A percentile compares a stretch with the other conserved stretches of the same genome.
Evolutionary conservation across 1,139 yeast species (phyloP).

Genomic region (Geotrichum macrosporum): DNA sequence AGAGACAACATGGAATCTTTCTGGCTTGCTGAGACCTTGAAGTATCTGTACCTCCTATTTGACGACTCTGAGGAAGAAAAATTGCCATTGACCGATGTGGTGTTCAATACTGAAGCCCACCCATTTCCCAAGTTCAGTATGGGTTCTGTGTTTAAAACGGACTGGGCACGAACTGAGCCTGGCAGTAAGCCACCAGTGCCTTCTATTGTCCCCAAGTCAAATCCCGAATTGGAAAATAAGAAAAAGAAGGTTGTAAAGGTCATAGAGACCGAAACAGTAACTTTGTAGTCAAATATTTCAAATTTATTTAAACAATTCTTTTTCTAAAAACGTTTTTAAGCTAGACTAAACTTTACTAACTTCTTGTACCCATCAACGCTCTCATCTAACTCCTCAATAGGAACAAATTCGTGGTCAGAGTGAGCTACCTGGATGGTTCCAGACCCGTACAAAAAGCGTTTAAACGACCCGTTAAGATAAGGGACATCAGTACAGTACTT

Average conservation of each 20-base stretch:
- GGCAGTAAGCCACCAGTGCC: neutral
- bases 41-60: slow-evolving; percentile 78
- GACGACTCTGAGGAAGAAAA: slow-evolving; percentile 57
- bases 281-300: neutral
- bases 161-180: slow-evolving; percentile 45
- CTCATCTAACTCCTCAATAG: slow-evolving; percentile 46
- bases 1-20: slow-evolving; percentile 84
- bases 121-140: slow-evolving; percentile 72
- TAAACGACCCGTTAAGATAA: slow-evolving; percentile 40
- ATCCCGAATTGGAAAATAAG: neutral
- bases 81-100: slow-evolving; percentile 59
- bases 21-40: slow-evolving; percentile 92
- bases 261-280: neutral
- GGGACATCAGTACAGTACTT: slow-evolving; percentile 68
- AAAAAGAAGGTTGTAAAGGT: slow-evolving; percentile 4
- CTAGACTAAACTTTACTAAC: slow-evolving; percentile 38
- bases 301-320: neutral
- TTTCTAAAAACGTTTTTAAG: neutral
- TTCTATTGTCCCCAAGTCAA: neutral
- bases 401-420: slow-evolving; percentile 55
- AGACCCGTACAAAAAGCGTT: slow-evolving; percentile 61
- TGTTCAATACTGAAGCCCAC: slow-evolving; percentile 91
- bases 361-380: slow-evolving; percentile 57
- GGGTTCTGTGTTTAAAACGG: slow-evolving; percentile 55
- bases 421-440: slow-evolving; percentile 67